phyloP scores from a whole-genome alignment of 2,329 filamentous ascomycete species.

The Lasiodiplodia sp. region DNA sequence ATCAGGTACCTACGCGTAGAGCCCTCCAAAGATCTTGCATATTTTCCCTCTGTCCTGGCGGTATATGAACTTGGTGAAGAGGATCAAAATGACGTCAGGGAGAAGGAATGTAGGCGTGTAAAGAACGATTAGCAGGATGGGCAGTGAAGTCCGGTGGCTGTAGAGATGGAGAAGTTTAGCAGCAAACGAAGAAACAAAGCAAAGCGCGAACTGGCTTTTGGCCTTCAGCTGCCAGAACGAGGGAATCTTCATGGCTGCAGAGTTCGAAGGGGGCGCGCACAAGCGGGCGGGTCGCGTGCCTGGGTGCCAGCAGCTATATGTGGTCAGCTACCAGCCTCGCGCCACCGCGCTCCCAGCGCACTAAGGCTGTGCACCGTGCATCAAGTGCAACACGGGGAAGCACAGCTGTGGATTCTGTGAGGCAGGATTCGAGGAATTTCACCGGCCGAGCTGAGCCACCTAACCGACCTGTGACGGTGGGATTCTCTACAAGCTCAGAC shows the following conservation, averaged over 20 bases:
- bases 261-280: not conserved
- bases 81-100: conserved; percentile 44
- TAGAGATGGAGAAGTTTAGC: conserved; percentile 45
- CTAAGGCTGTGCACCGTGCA: not conserved
- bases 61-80: conserved; percentile 41
- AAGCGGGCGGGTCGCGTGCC: conserved; percentile 15
- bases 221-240: conserved; percentile 13
- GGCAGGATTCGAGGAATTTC: not conserved
- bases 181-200: conserved; percentile 43
- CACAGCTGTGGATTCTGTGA: not conserved
- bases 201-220: conserved; percentile 39
- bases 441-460: not conserved
- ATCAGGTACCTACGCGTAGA: conserved; percentile 39
- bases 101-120: conserved; percentile 49
- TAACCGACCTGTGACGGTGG: not conserved
- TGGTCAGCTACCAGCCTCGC: not conserved
- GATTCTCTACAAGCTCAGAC: not conserved
- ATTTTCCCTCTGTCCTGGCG: conserved; percentile 21
- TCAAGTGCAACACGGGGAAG: not conserved
- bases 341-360: not conserved
- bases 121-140: conserved; percentile 44
- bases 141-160: conserved; percentile 43
- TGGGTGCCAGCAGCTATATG: not conserved
- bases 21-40: conserved; percentile 36
- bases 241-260: conserved; percentile 5